Evolutionary conservation across 495 filamentous ascomycete genomes (phyloP).

Genomic region (Trichocladium uniseriatum): DNA sequence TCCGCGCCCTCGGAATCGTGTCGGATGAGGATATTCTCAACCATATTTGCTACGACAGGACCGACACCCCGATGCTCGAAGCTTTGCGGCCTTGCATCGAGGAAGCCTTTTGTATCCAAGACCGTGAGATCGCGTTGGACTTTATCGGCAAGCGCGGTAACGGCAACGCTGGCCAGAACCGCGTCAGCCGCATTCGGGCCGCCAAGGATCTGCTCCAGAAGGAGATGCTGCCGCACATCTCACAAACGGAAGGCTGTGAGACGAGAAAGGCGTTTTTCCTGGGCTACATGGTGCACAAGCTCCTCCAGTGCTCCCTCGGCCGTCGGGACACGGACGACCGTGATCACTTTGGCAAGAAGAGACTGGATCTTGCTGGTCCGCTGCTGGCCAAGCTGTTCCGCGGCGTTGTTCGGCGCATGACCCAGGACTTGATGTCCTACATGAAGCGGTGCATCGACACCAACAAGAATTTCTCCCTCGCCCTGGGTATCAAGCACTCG

Average conservation of each 20-base stretch:
- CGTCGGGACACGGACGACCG: constrained; percentile 89
- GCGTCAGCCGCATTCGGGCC: constrained; percentile 80
- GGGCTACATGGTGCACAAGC: constrained; percentile 94
- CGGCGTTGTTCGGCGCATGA: constrained; percentile 73
- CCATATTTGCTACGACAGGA: constrained; percentile 91
- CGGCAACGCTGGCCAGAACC: constrained; percentile 55
- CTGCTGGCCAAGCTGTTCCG: constrained; percentile 90
- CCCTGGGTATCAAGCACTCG: constrained; percentile 79
- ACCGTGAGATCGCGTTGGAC: constrained; percentile 89
- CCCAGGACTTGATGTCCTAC: constrained; percentile 79
- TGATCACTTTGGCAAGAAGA: constrained; percentile 99
- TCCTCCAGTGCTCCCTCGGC: constrained; percentile 84
- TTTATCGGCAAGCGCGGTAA: constrained; percentile 86
- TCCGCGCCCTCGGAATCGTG: constrained; percentile 89
- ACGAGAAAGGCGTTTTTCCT: constrained; percentile 97
- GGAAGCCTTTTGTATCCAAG: constrained; percentile 91
- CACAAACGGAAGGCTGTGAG: constrained; percentile 90
- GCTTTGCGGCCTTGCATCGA: constrained; percentile 94
- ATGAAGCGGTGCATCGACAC: constrained; percentile 85
- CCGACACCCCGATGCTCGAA: constrained; percentile 93
- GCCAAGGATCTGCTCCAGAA: constrained; percentile 93
- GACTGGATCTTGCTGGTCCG: constrained; percentile 89
- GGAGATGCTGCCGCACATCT: constrained; percentile 93
- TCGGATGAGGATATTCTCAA: constrained; percentile 97
- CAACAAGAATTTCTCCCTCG: constrained; percentile 77